These are phyloP conservation scores for Simplicillium sp. DNA, from an alignment of 2,329 filamentous ascomycete species.

Conservation along the genomic window DNA sequence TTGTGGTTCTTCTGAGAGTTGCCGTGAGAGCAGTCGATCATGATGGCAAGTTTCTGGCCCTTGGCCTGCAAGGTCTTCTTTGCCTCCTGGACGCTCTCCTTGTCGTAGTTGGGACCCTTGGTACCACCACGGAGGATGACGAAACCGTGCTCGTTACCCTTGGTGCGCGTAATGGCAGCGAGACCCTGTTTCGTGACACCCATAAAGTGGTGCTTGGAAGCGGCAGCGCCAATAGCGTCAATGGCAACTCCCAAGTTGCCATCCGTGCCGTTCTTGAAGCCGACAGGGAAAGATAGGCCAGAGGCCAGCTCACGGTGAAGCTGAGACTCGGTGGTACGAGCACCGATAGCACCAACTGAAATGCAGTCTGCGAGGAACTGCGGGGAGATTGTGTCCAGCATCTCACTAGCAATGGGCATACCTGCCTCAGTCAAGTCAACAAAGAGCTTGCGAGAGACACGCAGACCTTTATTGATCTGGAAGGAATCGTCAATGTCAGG, in stretches of 20 bases:
- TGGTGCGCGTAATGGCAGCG: constrained; percentile 87
- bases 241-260: constrained; percentile 85
- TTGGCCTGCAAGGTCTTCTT: constrained; percentile 75
- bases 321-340: constrained; percentile 92
- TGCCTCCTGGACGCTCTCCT: constrained; percentile 67
- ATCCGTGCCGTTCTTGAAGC: constrained; percentile 99
- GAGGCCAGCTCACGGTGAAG: constrained; percentile 92
- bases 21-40: constrained; percentile 97
- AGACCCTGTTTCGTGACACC: constrained; percentile 96
- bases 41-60: constrained; percentile 79
- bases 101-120: constrained; percentile 89
- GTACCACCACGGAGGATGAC: constrained; percentile 89
- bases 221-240: constrained; percentile 84
- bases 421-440: constrained; percentile 76
- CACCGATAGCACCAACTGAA: constrained; percentile 90
- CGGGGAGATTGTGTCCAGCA: constrained; percentile 97
- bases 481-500: constrained; percentile 95
- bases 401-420: constrained; percentile 94
- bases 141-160: constrained; percentile 94
- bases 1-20: constrained; percentile 97
- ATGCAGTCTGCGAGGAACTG: constrained; percentile 97
- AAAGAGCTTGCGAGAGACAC: constrained; percentile 88
- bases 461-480: constrained; percentile 97
- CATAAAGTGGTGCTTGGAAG: constrained; percentile 91
- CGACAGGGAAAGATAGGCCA: constrained; percentile 92